Conservation (phyloP, 768 basidiomycete genomes). For the Lactarius akahatsu region DNA sequence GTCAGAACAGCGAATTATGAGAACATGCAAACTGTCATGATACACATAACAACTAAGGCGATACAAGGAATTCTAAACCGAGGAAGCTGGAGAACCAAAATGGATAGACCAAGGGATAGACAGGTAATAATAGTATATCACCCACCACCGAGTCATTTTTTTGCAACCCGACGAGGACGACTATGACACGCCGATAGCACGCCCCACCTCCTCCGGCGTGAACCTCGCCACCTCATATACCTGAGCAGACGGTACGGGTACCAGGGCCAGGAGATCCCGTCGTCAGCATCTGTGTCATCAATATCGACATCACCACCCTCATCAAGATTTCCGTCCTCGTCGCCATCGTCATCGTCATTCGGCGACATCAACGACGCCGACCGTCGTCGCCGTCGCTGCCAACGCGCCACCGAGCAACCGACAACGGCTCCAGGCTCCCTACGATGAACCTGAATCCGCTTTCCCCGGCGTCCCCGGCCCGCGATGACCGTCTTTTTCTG, state of each 20-base stretch:
- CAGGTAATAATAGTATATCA: too few relatives aligned
- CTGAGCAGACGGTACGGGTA: too few relatives aligned
- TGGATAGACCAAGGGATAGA: too few relatives aligned
- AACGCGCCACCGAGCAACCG: background rate
- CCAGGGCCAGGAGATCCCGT: too few relatives aligned
- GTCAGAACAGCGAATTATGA: too few relatives aligned
- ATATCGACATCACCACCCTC: background rate
- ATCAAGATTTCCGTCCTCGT: background rate
- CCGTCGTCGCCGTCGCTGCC: too few relatives aligned
- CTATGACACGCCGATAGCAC: conserved; percentile 17
- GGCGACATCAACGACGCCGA: background rate
- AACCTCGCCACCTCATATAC: background rate
- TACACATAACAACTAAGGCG: too few relatives aligned
- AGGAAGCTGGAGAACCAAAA: background rate
- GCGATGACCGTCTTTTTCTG: background rate
- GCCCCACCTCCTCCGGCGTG: conserved; percentile 17
- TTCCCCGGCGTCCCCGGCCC: background rate
- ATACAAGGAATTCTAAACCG: background rate
- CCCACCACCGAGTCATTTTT: too few relatives aligned
- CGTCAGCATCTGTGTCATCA: too few relatives aligned
- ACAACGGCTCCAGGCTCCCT: background rate
- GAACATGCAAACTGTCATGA: too few relatives aligned
- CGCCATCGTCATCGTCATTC: background rate
- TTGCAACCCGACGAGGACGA: too few relatives aligned
- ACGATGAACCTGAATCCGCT: background rate